A percentile compares a stretch with the other conserved stretches of the same genome.
Conservation (phyloP, 345 rosid species). For the Eucalyptus tenuipes region DNA sequence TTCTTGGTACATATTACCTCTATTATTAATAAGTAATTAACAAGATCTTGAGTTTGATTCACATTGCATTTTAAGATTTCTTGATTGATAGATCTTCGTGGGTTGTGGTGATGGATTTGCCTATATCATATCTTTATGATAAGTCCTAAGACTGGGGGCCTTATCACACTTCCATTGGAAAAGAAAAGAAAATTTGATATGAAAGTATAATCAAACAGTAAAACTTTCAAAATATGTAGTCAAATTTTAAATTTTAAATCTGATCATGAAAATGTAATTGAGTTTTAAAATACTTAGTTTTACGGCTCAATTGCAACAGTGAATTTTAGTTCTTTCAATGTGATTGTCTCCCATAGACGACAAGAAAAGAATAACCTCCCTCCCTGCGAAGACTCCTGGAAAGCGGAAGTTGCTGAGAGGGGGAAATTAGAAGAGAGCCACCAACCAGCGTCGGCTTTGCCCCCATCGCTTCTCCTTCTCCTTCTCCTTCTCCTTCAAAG, state of each 20-base stretch:
- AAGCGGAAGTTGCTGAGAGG: not conserved
- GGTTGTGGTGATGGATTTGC: not conserved
- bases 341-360: no score
- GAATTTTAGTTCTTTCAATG: no score
- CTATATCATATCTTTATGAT: no score
- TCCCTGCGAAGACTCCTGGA: not conserved
- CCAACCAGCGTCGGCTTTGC: not conserved
- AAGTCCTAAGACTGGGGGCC: not conserved
- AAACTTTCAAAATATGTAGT: no score
- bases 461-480: not conserved
- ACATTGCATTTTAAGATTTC: not conserved
- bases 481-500: not conserved
- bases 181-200: not conserved
- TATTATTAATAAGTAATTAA: not conserved
- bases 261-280: accelerated
- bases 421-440: not conserved
- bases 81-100: not conserved
- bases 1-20: not conserved
- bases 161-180: not conserved
- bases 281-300: no score
- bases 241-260: no score
- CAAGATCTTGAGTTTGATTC: not conserved
- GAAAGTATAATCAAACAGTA: no score
- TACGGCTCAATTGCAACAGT: no score
- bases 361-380: not conserved